Conservation (phyloP, 257 asterid genomes). For the Gentiana macrophylla region DNA sequence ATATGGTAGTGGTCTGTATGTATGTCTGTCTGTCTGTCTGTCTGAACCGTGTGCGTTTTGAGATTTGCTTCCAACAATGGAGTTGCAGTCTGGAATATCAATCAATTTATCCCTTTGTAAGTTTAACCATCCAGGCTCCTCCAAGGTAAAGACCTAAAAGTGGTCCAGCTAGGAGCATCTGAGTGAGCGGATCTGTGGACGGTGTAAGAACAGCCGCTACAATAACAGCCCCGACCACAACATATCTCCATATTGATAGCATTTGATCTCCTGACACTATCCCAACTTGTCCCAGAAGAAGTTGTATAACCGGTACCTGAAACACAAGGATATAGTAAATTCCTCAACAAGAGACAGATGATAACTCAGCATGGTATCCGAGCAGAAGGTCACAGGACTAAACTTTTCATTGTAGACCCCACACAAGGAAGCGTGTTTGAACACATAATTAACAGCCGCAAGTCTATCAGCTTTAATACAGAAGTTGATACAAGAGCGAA, state of each 20-base stretch:
- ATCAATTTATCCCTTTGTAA: conserved; percentile 35
- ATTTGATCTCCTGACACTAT: conserved; percentile 84
- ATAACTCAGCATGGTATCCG: neutral
- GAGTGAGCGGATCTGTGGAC: conserved; percentile 96
- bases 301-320: conserved; percentile 97
- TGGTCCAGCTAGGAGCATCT: conserved; percentile 86
- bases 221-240: conserved; percentile 96
- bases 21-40: no score
- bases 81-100: neutral
- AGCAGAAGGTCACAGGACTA: neutral
- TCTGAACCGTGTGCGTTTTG: no score
- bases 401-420: no score
- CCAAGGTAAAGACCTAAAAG: conserved; percentile 92
- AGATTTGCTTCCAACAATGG: no score
- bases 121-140: conserved; percentile 77
- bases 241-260: conserved; percentile 98
- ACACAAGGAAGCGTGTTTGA: no score
- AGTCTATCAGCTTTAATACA: no score
- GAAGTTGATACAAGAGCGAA: no score
- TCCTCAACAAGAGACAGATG: no score
- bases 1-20: no score
- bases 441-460: no score
- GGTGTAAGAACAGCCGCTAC: conserved; percentile 99
- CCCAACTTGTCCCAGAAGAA: conserved; percentile 91
- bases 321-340: neutral